Evolutionary conservation across 2,329 filamentous ascomycete species (phyloP).

Genomic region (Metarhizium sp.): DNA sequence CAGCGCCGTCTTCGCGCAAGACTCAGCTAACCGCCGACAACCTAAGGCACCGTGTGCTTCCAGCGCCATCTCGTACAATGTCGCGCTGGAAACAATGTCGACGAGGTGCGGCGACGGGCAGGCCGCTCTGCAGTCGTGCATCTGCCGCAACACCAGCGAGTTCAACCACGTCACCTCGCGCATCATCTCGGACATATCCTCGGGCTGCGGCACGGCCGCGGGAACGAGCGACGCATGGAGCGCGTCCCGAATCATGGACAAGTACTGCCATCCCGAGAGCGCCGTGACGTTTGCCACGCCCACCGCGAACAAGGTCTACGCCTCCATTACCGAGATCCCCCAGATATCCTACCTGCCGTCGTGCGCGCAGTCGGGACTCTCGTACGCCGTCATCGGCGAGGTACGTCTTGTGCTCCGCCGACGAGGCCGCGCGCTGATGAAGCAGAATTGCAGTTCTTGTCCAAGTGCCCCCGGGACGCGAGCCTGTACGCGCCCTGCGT

Average conservation of each 20-base stretch:
- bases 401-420: constrained; percentile 9
- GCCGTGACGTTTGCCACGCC: constrained; percentile 32
- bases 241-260: constrained; percentile 32
- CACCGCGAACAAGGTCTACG: constrained; percentile 28
- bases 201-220: constrained; percentile 31
- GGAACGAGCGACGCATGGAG: constrained; percentile 40
- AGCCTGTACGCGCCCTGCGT: constrained; percentile 39
- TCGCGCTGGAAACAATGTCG: constrained; percentile 32
- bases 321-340: constrained; percentile 41
- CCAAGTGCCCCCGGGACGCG: constrained; percentile 28
- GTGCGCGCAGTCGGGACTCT: constrained; percentile 25
- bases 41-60: constrained; percentile 40
- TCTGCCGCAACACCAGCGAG: constrained; percentile 40
- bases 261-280: constrained; percentile 38
- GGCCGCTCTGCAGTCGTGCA: constrained; percentile 38
- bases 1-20: no score
- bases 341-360: constrained; percentile 27
- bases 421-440: no score
- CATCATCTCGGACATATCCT: constrained; percentile 30
- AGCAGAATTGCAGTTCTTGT: constrained; percentile 15
- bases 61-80: constrained; percentile 32
- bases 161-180: constrained; percentile 25
- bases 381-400: constrained; percentile 19
- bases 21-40: not conserved
- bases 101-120: constrained; percentile 32